These are phyloP conservation scores for Leccinum incarnatum DNA, from an alignment of 768 basidiomycete genomes.

Conservation along the genomic window DNA sequence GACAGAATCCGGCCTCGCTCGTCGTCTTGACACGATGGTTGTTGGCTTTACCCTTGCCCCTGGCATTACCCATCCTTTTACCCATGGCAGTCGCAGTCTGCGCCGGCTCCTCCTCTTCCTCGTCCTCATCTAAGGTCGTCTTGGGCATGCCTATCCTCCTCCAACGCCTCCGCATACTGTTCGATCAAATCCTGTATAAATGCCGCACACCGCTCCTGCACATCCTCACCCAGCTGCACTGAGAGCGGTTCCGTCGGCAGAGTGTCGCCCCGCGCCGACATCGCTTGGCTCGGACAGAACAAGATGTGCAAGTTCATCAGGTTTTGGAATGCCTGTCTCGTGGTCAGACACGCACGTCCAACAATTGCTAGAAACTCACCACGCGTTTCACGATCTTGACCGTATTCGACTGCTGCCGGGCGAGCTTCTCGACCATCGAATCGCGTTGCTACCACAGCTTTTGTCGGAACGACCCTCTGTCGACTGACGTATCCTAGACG, in stretches of 20 bases:
- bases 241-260: slow-evolving; percentile 52
- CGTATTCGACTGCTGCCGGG: slow-evolving; percentile 81
- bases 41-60: too few relatives aligned
- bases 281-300: slow-evolving; percentile 54
- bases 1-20: too few relatives aligned
- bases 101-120: too few relatives aligned
- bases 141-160: too few relatives aligned
- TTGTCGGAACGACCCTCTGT: slow-evolving; percentile 11
- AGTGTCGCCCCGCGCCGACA: slow-evolving; percentile 42
- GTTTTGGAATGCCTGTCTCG: slow-evolving; percentile 73
- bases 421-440: slow-evolving; percentile 67
- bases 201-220: slow-evolving; percentile 73
- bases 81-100: too few relatives aligned
- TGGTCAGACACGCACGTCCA: neutral
- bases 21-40: too few relatives aligned
- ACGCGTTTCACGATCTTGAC: slow-evolving; percentile 77
- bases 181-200: too few relatives aligned
- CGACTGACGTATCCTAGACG: too few relatives aligned
- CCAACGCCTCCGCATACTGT: too few relatives aligned
- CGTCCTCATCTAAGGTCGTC: too few relatives aligned
- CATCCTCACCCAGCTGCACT: slow-evolving; percentile 72
- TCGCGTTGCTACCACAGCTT: slow-evolving; percentile 51
- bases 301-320: slow-evolving; percentile 81
- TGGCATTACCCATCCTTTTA: too few relatives aligned
- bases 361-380: slow-evolving; percentile 44